These are phyloP conservation scores for Colletotrichum sp. DNA, from an alignment of 2,329 filamentous ascomycete species.

Conservation along the genomic window DNA sequence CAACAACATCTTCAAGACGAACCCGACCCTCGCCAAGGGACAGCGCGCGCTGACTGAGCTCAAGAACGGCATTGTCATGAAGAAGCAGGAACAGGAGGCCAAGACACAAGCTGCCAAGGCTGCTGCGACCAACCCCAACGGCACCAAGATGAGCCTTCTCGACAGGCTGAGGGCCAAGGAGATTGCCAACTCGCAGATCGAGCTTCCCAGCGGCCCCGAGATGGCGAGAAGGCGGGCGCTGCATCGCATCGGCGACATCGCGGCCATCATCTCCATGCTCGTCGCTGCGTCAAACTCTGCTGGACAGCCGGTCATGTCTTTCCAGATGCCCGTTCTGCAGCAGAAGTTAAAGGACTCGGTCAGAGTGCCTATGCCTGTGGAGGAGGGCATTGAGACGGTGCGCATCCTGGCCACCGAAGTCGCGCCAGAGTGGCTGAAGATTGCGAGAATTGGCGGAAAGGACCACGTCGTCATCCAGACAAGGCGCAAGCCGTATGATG, in stretches of 20 bases:
- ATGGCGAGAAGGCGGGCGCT: conserved; percentile 68
- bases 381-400: conserved; percentile 56
- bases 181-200: conserved; percentile 50
- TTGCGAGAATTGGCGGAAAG: conserved; percentile 55
- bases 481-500: conserved; percentile 39
- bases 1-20: conserved; percentile 50
- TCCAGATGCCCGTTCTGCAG: conserved; percentile 66
- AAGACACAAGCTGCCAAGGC: conserved; percentile 35
- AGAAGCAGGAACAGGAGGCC: conserved; percentile 51
- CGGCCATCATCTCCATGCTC: conserved; percentile 71
- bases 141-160: conserved; percentile 69
- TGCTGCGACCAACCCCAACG: conserved; percentile 43
- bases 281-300: conserved; percentile 53
- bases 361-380: conserved; percentile 55
- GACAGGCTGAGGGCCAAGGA: conserved; percentile 79
- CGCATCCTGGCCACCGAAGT: conserved; percentile 58
- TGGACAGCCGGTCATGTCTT: conserved; percentile 64
- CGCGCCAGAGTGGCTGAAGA: conserved; percentile 60
- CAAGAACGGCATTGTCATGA: conserved; percentile 63
- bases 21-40: conserved; percentile 67
- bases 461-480: conserved; percentile 64
- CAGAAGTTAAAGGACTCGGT: conserved; percentile 73
- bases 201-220: conserved; percentile 51
- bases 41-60: conserved; percentile 73
- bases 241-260: conserved; percentile 71